These are phyloP conservation scores for Coffea humblotiana DNA, from an alignment of 305 asterid species.

Conservation along the genomic window DNA sequence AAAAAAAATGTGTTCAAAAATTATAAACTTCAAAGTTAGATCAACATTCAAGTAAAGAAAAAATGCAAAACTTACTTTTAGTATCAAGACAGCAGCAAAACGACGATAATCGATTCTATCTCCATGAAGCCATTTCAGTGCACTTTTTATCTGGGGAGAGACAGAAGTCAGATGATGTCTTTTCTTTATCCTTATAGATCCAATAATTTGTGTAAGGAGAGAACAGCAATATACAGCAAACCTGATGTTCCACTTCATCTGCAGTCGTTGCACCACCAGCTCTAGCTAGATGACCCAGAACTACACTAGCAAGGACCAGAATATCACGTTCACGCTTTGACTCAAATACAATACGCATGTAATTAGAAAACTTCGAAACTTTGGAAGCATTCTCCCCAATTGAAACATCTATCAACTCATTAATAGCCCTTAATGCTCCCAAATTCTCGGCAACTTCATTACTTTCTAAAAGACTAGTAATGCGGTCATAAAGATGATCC, in stretches of 20 bases:
- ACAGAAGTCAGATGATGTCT: slow-evolving; percentile 23
- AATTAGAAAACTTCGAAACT: slow-evolving; percentile 77
- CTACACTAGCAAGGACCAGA: slow-evolving; percentile 85
- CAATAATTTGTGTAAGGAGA: slow-evolving; percentile 17
- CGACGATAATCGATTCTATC: slow-evolving; percentile 96
- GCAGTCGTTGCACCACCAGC: slow-evolving; percentile 99
- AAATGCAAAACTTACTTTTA: slow-evolving; percentile 59
- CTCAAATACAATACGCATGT: slow-evolving; percentile 88
- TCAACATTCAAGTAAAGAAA: background rate
- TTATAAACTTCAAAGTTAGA: background rate
- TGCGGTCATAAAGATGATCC: slow-evolving; percentile 86
- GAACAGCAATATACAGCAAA: slow-evolving; percentile 30
- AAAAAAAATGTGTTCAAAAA: background rate
- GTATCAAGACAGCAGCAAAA: slow-evolving; percentile 89
- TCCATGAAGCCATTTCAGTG: slow-evolving; percentile 93
- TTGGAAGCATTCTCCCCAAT: slow-evolving; percentile 91
- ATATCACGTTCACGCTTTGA: slow-evolving; percentile 87
- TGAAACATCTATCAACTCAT: slow-evolving; percentile 87
- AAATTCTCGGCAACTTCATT: slow-evolving; percentile 82
- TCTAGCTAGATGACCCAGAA: slow-evolving; percentile 95
- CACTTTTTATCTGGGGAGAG: slow-evolving; percentile 68
- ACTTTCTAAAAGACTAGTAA: slow-evolving; percentile 79
- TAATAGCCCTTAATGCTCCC: slow-evolving; percentile 95
- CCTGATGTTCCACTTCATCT: slow-evolving; percentile 99
- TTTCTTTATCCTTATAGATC: slow-evolving; percentile 8